Evolutionary conservation across 164 flowering plant genomes (phyloP).

Genomic region (Taxillus chinensis): DNA sequence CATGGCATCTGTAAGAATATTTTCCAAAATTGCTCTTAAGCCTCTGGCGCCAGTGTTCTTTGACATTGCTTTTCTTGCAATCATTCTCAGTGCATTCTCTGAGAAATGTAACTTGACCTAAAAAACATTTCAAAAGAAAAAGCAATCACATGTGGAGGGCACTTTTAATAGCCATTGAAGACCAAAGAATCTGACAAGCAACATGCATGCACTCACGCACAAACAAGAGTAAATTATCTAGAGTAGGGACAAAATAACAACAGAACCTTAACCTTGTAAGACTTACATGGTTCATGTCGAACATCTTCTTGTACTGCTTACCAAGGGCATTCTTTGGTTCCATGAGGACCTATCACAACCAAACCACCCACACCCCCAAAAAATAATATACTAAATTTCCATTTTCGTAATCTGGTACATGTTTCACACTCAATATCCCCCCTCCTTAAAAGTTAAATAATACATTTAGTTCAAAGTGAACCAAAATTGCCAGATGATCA

Average conservation of each 20-base stretch:
- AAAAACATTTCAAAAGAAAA: not conserved
- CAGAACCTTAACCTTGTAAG: not conserved
- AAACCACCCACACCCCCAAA: not conserved
- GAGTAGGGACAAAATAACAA: too few species aligned
- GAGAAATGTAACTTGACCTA: constrained; percentile 15
- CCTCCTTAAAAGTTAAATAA: too few species aligned
- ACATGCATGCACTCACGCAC: not conserved
- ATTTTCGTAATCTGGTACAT: too few species aligned
- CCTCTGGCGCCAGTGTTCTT: constrained; percentile 20
- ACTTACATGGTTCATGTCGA: constrained; percentile 17
- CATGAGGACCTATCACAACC: constrained; percentile 10
- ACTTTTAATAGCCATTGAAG: not conserved
- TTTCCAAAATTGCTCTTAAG: constrained; percentile 14
- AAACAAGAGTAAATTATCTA: not conserved
- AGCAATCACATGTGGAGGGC: not conserved
- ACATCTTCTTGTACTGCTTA: constrained; percentile 17
- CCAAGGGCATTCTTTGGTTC: constrained; percentile 19
- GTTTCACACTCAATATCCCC: too few species aligned
- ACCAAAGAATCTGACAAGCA: not conserved
- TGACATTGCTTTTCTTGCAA: constrained; percentile 15
- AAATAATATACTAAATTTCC: not conserved
- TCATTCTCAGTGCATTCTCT: constrained; percentile 11
- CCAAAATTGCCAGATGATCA: too few species aligned
- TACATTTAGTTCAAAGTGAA: too few species aligned
- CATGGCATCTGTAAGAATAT: constrained; percentile 18